Evolutionary conservation across 805 yeast species (phyloP), one percentile per base, ranked within the genome.

Genomic region (Spencermartinsiella europaea): DNA sequence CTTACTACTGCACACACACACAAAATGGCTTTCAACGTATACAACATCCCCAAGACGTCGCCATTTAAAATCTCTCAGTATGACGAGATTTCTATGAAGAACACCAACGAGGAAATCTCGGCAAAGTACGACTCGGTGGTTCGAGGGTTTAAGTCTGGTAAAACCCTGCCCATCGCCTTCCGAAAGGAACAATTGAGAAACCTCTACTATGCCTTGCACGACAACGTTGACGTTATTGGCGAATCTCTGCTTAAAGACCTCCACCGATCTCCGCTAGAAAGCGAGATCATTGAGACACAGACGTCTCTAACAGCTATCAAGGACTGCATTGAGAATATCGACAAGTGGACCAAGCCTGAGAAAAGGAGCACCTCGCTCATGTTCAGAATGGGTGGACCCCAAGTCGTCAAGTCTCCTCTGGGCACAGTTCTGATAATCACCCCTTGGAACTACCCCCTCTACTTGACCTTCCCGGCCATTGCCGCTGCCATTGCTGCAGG

Each of bases 401-500:
- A 59, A 33, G 40, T 63, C 37, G 49, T 56, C 41, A 59, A 55
- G 48, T 59, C 58, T 36, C 74, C 74, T 12, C 56, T 57, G 40
- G 98, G 97, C 3, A 74, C 76, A 1, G 83, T 83, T 2, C 72
- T 89, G 49, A 71, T 91, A 42, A 79, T 90, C 41, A 69, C 83
- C 2, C 91, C 95, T 0, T 87, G 83, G 75, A 87, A 87, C 66
- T 88, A 80, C 62, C 96, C 98, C 1, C 62, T 85, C 38, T 49
- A 75, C 21, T 68, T 91, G 49, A 58, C 85, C 0, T 49, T 88
- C 8, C 70, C 75, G 27, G 88, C 96, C 0, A 59, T 89, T 20
- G 72, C 80, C 34, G 86, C 87, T 17, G 96, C 96, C 1, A 67
- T 91, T 53, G 87, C 95, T 1, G 85, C 83, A 17, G 97, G 97